phyloP scores from a whole-genome alignment of 768 basidiomycete genomes.

The Leccinellum luteum region DNA sequence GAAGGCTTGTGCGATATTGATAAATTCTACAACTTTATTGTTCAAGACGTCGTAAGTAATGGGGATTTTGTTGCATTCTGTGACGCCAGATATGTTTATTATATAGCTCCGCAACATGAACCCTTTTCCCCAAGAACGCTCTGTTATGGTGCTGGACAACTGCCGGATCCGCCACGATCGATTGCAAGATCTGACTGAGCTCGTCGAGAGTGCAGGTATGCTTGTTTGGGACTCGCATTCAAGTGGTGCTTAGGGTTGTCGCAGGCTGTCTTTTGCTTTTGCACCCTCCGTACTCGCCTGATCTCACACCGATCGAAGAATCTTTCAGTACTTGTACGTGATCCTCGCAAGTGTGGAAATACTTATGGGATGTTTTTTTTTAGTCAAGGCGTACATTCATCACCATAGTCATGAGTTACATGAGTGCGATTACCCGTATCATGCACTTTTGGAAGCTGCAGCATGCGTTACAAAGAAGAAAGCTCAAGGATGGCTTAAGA shows the following conservation, averaged over 20 bases:
- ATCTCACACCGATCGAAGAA: background rate
- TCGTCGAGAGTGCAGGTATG: background rate
- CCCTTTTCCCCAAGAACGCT: background rate
- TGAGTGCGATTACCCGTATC: too few relatives aligned
- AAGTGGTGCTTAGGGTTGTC: background rate
- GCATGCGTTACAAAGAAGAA: too few relatives aligned
- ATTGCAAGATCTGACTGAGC: background rate
- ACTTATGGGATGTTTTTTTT: too few relatives aligned
- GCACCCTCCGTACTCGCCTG: background rate
- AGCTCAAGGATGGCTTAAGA: too few relatives aligned
- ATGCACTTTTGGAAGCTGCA: too few relatives aligned
- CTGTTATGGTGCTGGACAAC: background rate
- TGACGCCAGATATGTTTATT: background rate
- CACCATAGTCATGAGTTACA: too few relatives aligned
- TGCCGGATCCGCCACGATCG: background rate
- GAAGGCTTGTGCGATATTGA: background rate
- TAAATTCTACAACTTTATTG: background rate
- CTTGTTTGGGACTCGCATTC: background rate
- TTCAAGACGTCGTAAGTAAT: background rate
- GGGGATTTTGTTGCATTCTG: background rate
- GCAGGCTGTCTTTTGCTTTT: background rate
- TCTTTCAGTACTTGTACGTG: background rate
- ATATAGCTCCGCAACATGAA: background rate
- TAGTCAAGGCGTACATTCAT: too few relatives aligned
- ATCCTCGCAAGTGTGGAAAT: background rate